Percentiles rank a stretch among this genome's conserved stretches.
Evolutionary conservation across 208 protist species (phyloP).

Genomic region (Crithidia brevicula): DNA sequence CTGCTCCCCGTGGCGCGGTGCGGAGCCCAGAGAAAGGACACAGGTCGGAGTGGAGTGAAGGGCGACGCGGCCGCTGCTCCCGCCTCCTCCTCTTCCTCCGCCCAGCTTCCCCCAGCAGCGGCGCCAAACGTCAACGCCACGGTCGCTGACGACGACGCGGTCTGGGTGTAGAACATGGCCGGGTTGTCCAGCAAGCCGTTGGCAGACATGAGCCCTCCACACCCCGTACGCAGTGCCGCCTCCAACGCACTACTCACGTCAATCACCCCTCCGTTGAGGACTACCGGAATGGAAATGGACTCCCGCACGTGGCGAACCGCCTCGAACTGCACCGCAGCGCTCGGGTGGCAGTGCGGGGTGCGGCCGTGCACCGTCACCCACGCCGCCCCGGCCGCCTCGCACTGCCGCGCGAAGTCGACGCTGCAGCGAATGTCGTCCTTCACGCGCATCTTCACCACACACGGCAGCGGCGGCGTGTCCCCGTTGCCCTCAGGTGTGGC

Average conservation of each 20-base stretch:
- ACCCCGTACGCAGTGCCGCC: constrained; percentile 50
- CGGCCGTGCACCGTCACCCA: constrained; percentile 92
- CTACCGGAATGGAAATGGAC: constrained; percentile 67
- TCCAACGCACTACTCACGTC: constrained; percentile 57
- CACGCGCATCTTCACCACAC: constrained; percentile 90
- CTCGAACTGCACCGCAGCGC: constrained; percentile 62
- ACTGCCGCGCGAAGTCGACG: constrained; percentile 86
- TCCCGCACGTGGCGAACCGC: constrained; percentile 70
- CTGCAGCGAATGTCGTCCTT: constrained; percentile 63
- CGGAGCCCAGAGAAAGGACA: constrained; percentile 28
- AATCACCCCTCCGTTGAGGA: constrained; percentile 85
- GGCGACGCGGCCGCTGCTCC: neutral
- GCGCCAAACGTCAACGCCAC: constrained; percentile 18
- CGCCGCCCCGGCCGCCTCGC: constrained; percentile 71
- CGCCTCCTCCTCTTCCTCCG: neutral
- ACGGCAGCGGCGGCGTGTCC: constrained; percentile 33
- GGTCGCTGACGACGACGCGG: neutral
- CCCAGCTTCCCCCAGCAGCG: neutral
- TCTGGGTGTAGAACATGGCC: constrained; percentile 55
- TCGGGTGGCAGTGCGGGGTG: constrained; percentile 54
- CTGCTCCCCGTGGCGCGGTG: neutral
- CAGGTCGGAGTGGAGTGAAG: constrained; percentile 19
- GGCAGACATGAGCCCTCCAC: constrained; percentile 81
- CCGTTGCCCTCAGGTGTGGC: constrained; percentile 28
- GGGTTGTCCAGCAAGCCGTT: constrained; percentile 88